Evolutionary conservation across 768 basidiomycete species (phyloP).

Genomic region (Amyloporia xantha): DNA sequence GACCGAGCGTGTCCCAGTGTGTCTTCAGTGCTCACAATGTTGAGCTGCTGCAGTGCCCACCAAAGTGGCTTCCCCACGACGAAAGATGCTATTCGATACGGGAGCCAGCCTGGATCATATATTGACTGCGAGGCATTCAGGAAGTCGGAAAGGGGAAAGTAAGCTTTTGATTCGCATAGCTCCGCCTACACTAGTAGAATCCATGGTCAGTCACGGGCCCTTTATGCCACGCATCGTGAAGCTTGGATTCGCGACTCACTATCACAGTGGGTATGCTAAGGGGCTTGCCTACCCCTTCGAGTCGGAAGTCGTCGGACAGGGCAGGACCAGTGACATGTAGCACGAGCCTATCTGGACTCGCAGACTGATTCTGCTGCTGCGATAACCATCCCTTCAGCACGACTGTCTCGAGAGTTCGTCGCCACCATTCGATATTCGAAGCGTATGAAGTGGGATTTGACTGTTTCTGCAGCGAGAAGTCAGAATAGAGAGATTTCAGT

Average conservation of each 20-base stretch:
- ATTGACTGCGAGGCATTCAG: constrained; percentile 50
- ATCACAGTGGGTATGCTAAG: constrained; percentile 64
- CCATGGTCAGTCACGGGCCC: constrained; percentile 26
- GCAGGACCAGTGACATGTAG: constrained; percentile 43
- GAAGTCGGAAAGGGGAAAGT: constrained; percentile 51
- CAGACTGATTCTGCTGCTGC: constrained; percentile 8
- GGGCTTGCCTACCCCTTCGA: constrained; percentile 70
- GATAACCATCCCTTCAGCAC: constrained; percentile 52
- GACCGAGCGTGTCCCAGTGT: constrained; percentile 30
- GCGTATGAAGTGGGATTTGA: constrained; percentile 80
- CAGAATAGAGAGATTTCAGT: constrained; percentile 80
- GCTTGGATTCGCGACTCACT: constrained; percentile 41
- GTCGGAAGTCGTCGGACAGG: constrained; percentile 53
- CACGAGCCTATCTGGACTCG: constrained; percentile 44
- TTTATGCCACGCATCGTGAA: not conserved
- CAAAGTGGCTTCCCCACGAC: constrained; percentile 74
- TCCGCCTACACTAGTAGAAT: constrained; percentile 62
- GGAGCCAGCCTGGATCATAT: constrained; percentile 62
- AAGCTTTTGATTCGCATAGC: constrained; percentile 36
- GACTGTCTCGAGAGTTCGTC: constrained; percentile 51
- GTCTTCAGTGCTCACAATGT: constrained; percentile 50
- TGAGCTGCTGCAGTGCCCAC: constrained; percentile 83
- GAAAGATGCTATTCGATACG: constrained; percentile 61
- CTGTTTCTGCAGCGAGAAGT: constrained; percentile 75
- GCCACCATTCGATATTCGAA: constrained; percentile 89